Conservation (phyloP, 108 stramenopile species). For the Aurantiochytrium sp. region DNA sequence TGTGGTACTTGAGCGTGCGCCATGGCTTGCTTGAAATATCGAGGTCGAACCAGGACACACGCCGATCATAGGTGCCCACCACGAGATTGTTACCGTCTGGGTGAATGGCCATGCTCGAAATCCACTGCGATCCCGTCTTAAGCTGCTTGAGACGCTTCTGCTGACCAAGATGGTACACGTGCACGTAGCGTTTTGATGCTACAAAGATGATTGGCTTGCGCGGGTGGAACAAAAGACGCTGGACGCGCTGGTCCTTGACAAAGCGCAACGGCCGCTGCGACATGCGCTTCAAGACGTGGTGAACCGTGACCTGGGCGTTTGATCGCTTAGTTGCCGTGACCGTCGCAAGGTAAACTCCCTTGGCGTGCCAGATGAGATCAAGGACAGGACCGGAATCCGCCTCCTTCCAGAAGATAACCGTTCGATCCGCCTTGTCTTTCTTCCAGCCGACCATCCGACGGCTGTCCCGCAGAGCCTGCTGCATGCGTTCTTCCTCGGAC, state of each 20-base stretch:
- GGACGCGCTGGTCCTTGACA: constrained; percentile 70
- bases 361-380: constrained; percentile 77
- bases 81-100: constrained; percentile 88
- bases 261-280: constrained; percentile 82
- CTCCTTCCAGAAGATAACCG: neutral
- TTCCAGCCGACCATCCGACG: neutral
- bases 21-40: constrained; percentile 84
- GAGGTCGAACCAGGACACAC: constrained; percentile 95
- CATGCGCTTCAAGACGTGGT: constrained; percentile 80
- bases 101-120: constrained; percentile 90
- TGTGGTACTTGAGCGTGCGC: constrained; percentile 90
- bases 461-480: neutral
- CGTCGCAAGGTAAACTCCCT: constrained; percentile 94
- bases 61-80: constrained; percentile 83
- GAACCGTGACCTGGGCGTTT: constrained; percentile 74
- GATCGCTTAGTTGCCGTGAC: constrained; percentile 64
- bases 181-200: constrained; percentile 80
- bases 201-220: constrained; percentile 94
- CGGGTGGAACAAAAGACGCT: constrained; percentile 87
- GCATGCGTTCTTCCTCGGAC: neutral
- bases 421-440: neutral
- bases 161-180: constrained; percentile 88
- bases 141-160: constrained; percentile 79
- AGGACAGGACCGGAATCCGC: constrained; percentile 46
- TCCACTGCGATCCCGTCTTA: constrained; percentile 84